Evolutionary conservation across 164 flowering plant species (phyloP).

Genomic region (Paratinospora sagittata): DNA sequence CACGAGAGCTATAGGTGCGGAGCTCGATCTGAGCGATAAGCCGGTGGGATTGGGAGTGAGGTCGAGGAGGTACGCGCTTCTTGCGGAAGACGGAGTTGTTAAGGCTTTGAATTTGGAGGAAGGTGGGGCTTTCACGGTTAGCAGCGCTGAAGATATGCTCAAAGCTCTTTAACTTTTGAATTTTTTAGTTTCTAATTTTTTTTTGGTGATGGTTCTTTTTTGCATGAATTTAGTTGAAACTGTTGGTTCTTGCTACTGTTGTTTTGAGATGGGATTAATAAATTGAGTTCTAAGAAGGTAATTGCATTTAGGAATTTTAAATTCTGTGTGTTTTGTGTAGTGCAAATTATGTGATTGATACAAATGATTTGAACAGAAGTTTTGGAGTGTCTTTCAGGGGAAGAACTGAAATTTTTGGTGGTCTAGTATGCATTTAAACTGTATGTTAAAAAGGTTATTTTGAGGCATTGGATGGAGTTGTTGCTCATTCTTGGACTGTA

Average conservation of each 20-base stretch:
- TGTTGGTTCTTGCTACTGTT: background rate
- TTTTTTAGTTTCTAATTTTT: background rate
- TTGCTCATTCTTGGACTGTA: no score
- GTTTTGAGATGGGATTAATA: background rate
- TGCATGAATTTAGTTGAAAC: background rate
- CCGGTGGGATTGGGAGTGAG: conserved; percentile 57
- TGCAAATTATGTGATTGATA: no score
- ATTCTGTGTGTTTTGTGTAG: no score
- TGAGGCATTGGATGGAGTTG: no score
- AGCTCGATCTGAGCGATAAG: conserved; percentile 55
- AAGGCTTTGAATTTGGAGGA: conserved; percentile 60
- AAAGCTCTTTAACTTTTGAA: background rate
- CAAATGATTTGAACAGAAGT: no score
- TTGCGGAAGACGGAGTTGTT: conserved; percentile 57
- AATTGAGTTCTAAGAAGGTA: no score
- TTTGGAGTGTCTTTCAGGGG: no score
- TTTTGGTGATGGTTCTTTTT: background rate
- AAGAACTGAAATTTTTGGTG: no score
- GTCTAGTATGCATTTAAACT: no score
- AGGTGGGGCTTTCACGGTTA: conserved; percentile 49
- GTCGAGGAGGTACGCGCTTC: conserved; percentile 49
- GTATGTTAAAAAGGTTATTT: no score
- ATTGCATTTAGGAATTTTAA: no score
- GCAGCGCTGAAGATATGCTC: conserved; percentile 14
- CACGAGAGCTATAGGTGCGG: conserved; percentile 54